phyloP scores from a whole-genome alignment of 345 rosid species.

The Salix dunnii region DNA sequence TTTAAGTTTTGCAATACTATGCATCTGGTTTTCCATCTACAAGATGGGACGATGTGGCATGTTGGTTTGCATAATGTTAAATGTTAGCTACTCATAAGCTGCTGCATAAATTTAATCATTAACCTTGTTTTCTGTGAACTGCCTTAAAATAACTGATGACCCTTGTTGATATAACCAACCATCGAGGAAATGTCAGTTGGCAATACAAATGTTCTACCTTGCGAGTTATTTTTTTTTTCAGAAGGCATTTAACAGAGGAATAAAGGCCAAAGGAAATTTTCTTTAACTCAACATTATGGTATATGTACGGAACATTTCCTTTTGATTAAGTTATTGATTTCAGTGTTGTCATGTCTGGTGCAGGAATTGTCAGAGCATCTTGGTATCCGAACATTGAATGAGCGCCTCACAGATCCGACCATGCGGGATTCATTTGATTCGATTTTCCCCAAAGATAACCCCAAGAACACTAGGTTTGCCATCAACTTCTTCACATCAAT shows the following conservation, averaged over 20 bases:
- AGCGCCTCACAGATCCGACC: conserved; percentile 66
- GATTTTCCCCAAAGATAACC: conserved; percentile 85
- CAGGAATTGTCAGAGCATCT: conserved; percentile 94
- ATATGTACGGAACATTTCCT: not conserved
- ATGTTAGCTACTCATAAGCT: too few relatives aligned
- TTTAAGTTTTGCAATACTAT: not conserved
- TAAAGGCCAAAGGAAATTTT: not conserved
- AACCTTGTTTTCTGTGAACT: too few relatives aligned
- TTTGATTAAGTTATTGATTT: conserved; percentile 5
- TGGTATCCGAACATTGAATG: conserved; percentile 73
- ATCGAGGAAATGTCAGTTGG: too few relatives aligned
- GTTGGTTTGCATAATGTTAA: too few relatives aligned
- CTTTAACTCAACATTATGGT: not conserved
- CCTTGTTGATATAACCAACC: too few relatives aligned
- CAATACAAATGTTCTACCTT: too few relatives aligned
- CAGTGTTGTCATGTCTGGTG: conserved; percentile 16
- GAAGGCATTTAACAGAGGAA: not conserved
- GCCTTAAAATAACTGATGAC: too few relatives aligned
- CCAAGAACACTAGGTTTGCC: conserved; percentile 83
- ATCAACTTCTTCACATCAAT: conserved; percentile 92
- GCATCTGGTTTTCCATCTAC: not conserved
- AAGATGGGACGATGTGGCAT: not conserved
- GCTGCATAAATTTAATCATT: too few relatives aligned
- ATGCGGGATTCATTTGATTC: conserved; percentile 78
- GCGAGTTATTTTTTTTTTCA: not conserved